Evolutionary conservation across 768 basidiomycete species (phyloP).

Genomic region (Phylloporus arenicola): DNA sequence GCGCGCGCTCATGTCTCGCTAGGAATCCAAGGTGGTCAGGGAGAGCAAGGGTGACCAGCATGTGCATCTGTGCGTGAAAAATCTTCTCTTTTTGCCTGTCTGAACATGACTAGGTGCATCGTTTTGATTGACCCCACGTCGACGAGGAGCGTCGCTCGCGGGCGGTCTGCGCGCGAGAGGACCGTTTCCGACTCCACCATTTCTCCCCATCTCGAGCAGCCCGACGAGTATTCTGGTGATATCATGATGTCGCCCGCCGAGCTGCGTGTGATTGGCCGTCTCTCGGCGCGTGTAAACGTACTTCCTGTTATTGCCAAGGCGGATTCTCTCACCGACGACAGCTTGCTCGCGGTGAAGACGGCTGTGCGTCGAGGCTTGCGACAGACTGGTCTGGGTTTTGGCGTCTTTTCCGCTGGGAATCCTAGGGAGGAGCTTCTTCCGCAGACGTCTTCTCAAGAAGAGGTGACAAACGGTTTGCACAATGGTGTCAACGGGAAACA

Average conservation of each 20-base stretch:
- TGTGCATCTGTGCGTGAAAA: conserved; percentile 67
- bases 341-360: conserved; percentile 61
- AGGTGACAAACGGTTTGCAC: conserved; percentile 10
- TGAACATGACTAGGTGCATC: conserved; percentile 53
- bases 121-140: conserved; percentile 82
- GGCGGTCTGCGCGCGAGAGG: conserved; percentile 33
- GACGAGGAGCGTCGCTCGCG: conserved; percentile 47
- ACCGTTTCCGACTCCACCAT: conserved; percentile 66
- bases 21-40: conserved; percentile 88
- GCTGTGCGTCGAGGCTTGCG: conserved; percentile 65
- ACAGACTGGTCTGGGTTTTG: conserved; percentile 67
- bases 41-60: conserved; percentile 87
- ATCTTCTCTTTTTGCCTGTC: conserved; percentile 1
- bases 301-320: conserved; percentile 76
- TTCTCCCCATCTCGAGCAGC: conserved; percentile 42
- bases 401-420: conserved; percentile 58
- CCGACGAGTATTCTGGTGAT: conserved; percentile 43
- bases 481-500: conserved; percentile 29
- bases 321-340: conserved; percentile 80
- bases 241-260: conserved; percentile 73
- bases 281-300: conserved; percentile 70
- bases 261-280: conserved; percentile 70
- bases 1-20: conserved; percentile 1
- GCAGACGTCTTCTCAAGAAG: conserved; percentile 15
- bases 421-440: conserved; percentile 9